Evolutionary conservation across 2,329 filamentous ascomycete species (phyloP).

Genomic region (Colletotrichum horii): DNA sequence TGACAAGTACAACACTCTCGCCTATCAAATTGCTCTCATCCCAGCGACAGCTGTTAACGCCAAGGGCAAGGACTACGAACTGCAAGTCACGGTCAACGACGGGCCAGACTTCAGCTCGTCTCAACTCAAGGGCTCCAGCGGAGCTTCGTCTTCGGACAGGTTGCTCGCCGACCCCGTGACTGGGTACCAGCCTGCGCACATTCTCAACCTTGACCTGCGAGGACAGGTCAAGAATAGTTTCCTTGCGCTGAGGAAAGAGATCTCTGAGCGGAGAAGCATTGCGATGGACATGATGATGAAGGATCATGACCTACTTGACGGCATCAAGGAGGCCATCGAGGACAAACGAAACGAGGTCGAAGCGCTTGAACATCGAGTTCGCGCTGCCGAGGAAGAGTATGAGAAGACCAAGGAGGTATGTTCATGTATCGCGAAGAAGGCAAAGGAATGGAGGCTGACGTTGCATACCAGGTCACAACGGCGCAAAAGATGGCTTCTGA

Average conservation of each 20-base stretch:
- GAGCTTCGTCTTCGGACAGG: slow-evolving; percentile 69
- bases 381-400: slow-evolving; percentile 90
- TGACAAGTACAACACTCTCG: slow-evolving; percentile 90
- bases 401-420: slow-evolving; percentile 85
- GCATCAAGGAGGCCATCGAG: slow-evolving; percentile 95
- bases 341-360: slow-evolving; percentile 95
- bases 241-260: slow-evolving; percentile 80
- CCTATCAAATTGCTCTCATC: slow-evolving; percentile 92
- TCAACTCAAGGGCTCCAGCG: slow-evolving; percentile 40
- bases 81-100: slow-evolving; percentile 81
- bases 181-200: slow-evolving; percentile 87
- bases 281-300: slow-evolving; percentile 92
- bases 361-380: slow-evolving; percentile 84
- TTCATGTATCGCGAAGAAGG: not conserved
- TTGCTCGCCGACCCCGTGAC: slow-evolving; percentile 81
- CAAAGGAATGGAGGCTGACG: not conserved
- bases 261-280: slow-evolving; percentile 84
- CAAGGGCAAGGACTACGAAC: slow-evolving; percentile 83
- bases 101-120: slow-evolving; percentile 76
- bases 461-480: slow-evolving; percentile 59
- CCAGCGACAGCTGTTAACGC: slow-evolving; percentile 85
- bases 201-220: slow-evolving; percentile 87
- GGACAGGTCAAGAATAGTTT: slow-evolving; percentile 83
- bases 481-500: slow-evolving; percentile 89
- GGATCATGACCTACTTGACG: slow-evolving; percentile 90